These are phyloP conservation scores for Podospora conica DNA, from an alignment of 495 filamentous ascomycete species.

Conservation along the genomic window DNA sequence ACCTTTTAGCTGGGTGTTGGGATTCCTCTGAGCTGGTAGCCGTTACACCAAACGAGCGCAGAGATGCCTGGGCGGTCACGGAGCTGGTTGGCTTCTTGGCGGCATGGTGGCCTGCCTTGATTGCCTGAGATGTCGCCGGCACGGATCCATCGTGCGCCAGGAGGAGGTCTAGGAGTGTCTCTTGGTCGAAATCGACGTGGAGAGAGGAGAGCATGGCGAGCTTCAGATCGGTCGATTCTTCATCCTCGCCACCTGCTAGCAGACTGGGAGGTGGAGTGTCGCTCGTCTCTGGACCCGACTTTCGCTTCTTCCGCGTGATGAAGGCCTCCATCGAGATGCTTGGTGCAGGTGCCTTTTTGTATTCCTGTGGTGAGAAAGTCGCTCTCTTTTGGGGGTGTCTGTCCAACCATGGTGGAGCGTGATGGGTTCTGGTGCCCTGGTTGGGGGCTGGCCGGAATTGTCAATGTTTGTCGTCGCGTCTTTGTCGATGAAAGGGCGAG, in stretches of 20 bases:
- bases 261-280: neutral
- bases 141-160: constrained; percentile 74
- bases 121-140: constrained; percentile 48
- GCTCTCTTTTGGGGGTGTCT: neutral
- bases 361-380: neutral
- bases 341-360: neutral
- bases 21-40: constrained; percentile 21
- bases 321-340: constrained; percentile 39
- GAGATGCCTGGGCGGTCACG: constrained; percentile 52
- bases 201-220: constrained; percentile 77
- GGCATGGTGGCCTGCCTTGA: constrained; percentile 28
- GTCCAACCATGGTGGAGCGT: neutral
- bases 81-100: constrained; percentile 29
- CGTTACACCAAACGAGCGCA: constrained; percentile 42
- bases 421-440: neutral
- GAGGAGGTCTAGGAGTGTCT: constrained; percentile 68
- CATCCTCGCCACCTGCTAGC: constrained; percentile 18
- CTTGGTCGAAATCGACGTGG: constrained; percentile 55
- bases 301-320: constrained; percentile 39
- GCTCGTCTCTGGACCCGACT: constrained; percentile 20
- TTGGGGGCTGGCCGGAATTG: neutral
- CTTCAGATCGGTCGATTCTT: constrained; percentile 84
- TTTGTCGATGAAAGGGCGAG: constrained; percentile 3
- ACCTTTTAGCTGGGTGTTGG: constrained; percentile 30
- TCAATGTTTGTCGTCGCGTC: neutral